Base-by-base conservation (phyloP, 208 protist genomes). In the Trypanosomatidae sp. region DNA sequence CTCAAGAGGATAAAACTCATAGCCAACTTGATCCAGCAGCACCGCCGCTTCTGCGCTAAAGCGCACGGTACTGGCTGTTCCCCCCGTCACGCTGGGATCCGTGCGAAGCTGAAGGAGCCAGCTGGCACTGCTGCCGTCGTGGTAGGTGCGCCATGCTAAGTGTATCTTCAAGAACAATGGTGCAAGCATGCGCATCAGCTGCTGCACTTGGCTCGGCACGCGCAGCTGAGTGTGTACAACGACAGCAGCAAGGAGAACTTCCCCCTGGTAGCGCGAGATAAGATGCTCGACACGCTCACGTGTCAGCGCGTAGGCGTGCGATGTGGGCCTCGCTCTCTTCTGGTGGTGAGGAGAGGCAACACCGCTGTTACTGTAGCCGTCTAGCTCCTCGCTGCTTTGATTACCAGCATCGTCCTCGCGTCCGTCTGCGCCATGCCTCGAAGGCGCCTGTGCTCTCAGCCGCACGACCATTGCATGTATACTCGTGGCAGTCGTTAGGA, bases 1-100 rank as follows among this genome's bases (percentile, higher is more conserved):
- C 72, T 96, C 89, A 10, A 96, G 79, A 5, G 89, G 81, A 69
- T 94, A 96, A 62, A 96, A 91, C 75, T 91, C 82, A 58, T 96
- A 96, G 17, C 85, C 87, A 10, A 95, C 81, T 8, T 89, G 68
- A 62, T 93, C 79, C 62, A 95, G 71, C 55, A 95, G 69, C 30
- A 84, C 67, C 25, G 55, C 76, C 25, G 86, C 89, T 66, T 93
- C 89, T n/a, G 47, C 49, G 49, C 83, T 86, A 58, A 95, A 92
- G 50, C 65, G 49, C 19, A 83, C 44, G 41, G 65, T 17, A 67
- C 67, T 49, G 49, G 36, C 43, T 28, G 12, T 41, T 12, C 19
- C 56, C 49, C 12, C 58, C 3, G 33, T n/a, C 44, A 33, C 66
- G 67, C 19, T 67, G 39, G 44, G 25, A 25, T 22, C 22, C 36